Evolutionary conservation across 371 early-diverging fungal genomes (phyloP).

Genomic region (Entomophthora muscae): DNA sequence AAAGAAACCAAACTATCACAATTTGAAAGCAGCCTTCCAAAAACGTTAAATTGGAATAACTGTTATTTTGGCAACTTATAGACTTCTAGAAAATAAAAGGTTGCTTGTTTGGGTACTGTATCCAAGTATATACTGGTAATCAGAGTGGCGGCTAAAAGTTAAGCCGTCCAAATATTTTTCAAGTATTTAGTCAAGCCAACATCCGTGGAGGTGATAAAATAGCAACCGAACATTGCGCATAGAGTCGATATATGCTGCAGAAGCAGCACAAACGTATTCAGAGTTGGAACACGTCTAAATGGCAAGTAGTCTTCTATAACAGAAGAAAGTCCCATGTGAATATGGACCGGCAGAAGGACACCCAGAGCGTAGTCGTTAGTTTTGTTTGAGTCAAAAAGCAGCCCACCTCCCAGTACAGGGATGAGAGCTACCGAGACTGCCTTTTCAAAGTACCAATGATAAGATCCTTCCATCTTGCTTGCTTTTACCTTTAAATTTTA

Average conservation of each 20-base stretch:
- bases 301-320: constrained; percentile 72
- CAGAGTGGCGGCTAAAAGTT: too few species aligned
- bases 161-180: neutral
- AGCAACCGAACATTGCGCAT: neutral
- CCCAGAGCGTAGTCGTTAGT: constrained; percentile 74
- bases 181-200: neutral
- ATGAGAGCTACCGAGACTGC: constrained; percentile 49
- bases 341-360: constrained; percentile 74
- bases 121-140: too few species aligned
- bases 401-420: constrained; percentile 49
- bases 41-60: too few species aligned
- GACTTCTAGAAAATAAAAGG: too few species aligned
- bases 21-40: too few species aligned
- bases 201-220: neutral
- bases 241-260: neutral
- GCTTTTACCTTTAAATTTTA: neutral
- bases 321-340: constrained; percentile 62
- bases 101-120: too few species aligned
- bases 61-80: too few species aligned
- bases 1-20: too few species aligned
- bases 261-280: constrained; percentile 19
- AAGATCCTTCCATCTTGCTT: constrained; percentile 30
- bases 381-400: constrained; percentile 30
- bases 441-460: constrained; percentile 88
- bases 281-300: constrained; percentile 35